Evolutionary conservation across 2,329 filamentous ascomycete genomes (phyloP), one percentile per base, ranked within the genome.

Genomic region (Phaeosphaeriaceae sp.): DNA sequence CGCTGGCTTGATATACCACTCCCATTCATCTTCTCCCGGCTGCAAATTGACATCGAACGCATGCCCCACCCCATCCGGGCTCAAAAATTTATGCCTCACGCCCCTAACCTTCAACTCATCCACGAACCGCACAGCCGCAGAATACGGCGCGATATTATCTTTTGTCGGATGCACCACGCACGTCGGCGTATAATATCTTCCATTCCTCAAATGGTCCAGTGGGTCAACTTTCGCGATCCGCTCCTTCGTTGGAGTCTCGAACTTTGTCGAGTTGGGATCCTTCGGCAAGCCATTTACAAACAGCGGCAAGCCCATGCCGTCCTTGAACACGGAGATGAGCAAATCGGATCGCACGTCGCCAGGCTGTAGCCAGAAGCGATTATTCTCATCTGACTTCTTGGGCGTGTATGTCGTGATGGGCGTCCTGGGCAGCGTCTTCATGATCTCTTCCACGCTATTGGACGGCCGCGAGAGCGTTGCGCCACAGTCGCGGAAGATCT

Each of bases 321-420:
- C 54, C n/a, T 57, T 54, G 51, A 57, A 57, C 6, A 62, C 25
- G 1, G 56, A 51, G n/a, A 62, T 20, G 5, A 64, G 53, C 10
- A 64, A 47, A n/a, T 55, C 56, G 1, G 56, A 60, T n/a, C 62
- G 59, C 20, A 57, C 53, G 44, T 67, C 65, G 7, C 49, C 47
- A 19, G 53, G 57, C 3, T 46, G 44, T n/a, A 62, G 31, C 51
- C 53, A 62, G 17, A 57, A 49, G 24, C 55, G 33, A 19, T 36
- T 49, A 52, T 42, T 52, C 25, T 7, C 47, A 31, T 56, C 56
- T 7, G 46, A 45, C 9, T 53, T 51, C 2, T 57, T 45, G 1
- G 45, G 27, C 15, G 52, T 56, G 46, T 65, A 63, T 19, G 58
- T 54, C 2, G 57, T 59, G 44, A 62, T 40, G 5, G 57, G 55